These are phyloP conservation scores for Trichoderma sp. DNA, from an alignment of 2,329 filamentous ascomycete species.

Conservation along the genomic window DNA sequence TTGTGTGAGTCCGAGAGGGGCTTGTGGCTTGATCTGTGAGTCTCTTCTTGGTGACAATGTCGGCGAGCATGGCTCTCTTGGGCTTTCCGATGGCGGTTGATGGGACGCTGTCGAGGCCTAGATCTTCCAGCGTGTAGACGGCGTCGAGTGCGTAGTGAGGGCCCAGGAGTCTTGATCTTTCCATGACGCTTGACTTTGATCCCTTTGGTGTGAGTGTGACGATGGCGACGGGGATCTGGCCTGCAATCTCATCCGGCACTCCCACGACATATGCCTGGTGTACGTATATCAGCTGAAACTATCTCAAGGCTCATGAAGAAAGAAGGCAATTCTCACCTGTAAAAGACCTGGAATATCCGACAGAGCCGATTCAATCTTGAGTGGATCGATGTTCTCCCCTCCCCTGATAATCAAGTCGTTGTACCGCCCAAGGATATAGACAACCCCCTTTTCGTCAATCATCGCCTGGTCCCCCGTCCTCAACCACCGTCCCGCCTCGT, in stretches of 20 bases:
- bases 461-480: constrained; percentile 47
- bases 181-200: constrained; percentile 39
- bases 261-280: constrained; percentile 47
- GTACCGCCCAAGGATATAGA: constrained; percentile 47
- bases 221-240: constrained; percentile 52
- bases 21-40: background rate
- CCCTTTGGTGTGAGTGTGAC: constrained; percentile 39
- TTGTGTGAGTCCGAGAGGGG: background rate
- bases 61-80: constrained; percentile 44
- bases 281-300: constrained; percentile 17
- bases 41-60: constrained; percentile 31
- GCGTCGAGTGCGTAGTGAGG: constrained; percentile 45
- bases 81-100: constrained; percentile 50
- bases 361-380: constrained; percentile 43
- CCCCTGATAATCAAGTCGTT: constrained; percentile 52
- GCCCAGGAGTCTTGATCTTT: constrained; percentile 40
- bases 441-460: constrained; percentile 43
- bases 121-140: constrained; percentile 47
- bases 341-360: constrained; percentile 40
- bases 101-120: constrained; percentile 45
- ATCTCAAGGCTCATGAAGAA: background rate
- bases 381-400: constrained; percentile 49
- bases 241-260: constrained; percentile 48
- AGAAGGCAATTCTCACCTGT: constrained; percentile 31
- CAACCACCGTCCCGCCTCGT: constrained; percentile 43